Percentiles rank a stretch among this genome's conserved stretches.
Conservation (phyloP, 2,329 filamentous ascomycete genomes). For the Monilinia fructigena region DNA sequence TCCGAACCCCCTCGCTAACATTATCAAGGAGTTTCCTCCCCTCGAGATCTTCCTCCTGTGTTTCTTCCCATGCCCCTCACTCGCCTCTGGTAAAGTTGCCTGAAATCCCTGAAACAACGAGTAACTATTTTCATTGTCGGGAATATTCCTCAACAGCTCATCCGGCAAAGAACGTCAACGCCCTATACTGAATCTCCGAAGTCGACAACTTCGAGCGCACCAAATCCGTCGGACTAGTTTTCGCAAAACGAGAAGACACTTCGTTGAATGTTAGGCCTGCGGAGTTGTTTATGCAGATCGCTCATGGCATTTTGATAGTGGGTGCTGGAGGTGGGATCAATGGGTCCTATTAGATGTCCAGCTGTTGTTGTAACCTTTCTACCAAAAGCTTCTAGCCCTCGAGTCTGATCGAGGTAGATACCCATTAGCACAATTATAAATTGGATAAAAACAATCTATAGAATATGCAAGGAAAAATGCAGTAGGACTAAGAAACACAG, state of each 20-base stretch:
- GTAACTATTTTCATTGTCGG: slow-evolving; percentile 80
- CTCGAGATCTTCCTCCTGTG: slow-evolving; percentile 68
- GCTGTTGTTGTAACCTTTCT: slow-evolving; percentile 94
- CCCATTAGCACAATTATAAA: slow-evolving; percentile 14
- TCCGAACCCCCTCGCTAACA: slow-evolving; percentile 47
- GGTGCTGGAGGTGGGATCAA: slow-evolving; percentile 55
- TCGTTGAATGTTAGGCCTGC: slow-evolving; percentile 79
- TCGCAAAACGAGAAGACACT: slow-evolving; percentile 90
- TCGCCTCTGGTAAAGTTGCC: slow-evolving; percentile 73
- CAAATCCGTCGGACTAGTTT: slow-evolving; percentile 88
- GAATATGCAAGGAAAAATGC: slow-evolving; percentile 3
- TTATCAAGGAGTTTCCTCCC: slow-evolving; percentile 71
- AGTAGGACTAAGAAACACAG: slow-evolving; percentile 7
- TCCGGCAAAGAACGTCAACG: slow-evolving; percentile 87
- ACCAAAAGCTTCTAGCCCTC: slow-evolving; percentile 87
- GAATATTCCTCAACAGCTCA: slow-evolving; percentile 84
- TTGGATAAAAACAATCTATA: neutral
- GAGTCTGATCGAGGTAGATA: slow-evolving; percentile 55
- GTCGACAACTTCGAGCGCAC: slow-evolving; percentile 89
- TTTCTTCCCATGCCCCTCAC: slow-evolving; percentile 65
- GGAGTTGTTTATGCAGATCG: slow-evolving; percentile 85
- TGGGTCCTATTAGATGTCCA: slow-evolving; percentile 77
- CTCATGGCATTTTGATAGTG: slow-evolving; percentile 87
- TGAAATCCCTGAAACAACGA: slow-evolving; percentile 97
- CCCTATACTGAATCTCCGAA: slow-evolving; percentile 89